These are phyloP conservation scores for Hyaloscypha hepaticicola DNA, from an alignment of 495 filamentous ascomycete species.

Conservation along the genomic window DNA sequence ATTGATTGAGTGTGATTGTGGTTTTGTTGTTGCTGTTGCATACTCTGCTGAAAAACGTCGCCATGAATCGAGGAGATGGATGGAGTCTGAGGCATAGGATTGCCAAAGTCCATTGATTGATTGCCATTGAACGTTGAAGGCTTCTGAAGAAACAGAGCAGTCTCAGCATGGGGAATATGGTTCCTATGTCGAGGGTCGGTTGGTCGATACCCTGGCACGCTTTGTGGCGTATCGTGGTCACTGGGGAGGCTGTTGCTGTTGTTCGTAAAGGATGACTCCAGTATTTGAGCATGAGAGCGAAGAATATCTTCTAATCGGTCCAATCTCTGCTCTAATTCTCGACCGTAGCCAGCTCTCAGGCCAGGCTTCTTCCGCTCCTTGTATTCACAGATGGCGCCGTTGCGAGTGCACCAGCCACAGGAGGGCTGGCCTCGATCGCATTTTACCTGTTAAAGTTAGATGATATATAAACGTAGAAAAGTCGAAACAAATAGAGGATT, in stretches of 20 bases:
- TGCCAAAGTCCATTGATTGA: conserved; percentile 28
- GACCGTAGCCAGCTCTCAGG: conserved; percentile 70
- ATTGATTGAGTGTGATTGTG: conserved; percentile 18
- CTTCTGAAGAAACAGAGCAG: conserved; percentile 62
- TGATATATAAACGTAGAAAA: background rate
- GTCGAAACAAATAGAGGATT: background rate
- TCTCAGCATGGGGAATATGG: conserved; percentile 55
- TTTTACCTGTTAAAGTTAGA: conserved; percentile 54
- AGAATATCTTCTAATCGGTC: conserved; percentile 54
- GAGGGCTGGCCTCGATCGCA: conserved; percentile 80
- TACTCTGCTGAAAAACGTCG: conserved; percentile 28
- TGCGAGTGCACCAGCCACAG: conserved; percentile 86
- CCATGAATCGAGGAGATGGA: conserved; percentile 26
- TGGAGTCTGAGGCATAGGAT: conserved; percentile 29
- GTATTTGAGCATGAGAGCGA: conserved; percentile 48
- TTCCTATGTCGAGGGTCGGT: conserved; percentile 39
- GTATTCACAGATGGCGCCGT: conserved; percentile 76
- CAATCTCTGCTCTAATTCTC: conserved; percentile 81
- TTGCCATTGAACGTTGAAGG: conserved; percentile 42
- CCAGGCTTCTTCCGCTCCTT: conserved; percentile 85
- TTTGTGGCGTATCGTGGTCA: conserved; percentile 42
- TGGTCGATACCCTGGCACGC: conserved; percentile 36
- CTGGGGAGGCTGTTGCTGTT: conserved; percentile 44
- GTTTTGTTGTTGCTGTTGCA: conserved; percentile 21
- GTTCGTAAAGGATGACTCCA: conserved; percentile 37